Evolutionary conservation across 2,329 filamentous ascomycete species (phyloP).

Genomic region (Claviceps maximensis): DNA sequence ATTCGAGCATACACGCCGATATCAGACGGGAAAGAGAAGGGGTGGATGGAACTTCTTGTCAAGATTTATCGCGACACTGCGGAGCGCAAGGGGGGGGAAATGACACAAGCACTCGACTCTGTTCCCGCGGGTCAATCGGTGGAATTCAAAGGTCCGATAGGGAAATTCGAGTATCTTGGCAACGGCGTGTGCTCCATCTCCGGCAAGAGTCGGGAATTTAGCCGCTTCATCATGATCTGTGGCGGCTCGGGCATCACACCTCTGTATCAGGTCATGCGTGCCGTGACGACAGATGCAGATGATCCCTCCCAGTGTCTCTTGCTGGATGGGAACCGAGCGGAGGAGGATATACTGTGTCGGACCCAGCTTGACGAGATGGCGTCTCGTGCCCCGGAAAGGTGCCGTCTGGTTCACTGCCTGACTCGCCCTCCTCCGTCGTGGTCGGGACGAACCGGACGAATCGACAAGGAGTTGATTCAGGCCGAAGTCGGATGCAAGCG

Average conservation of each 20-base stretch:
- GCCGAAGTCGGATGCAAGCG: conserved; percentile 37
- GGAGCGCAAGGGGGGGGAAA: conserved; percentile 53
- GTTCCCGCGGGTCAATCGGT: conserved; percentile 60
- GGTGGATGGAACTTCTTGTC: conserved; percentile 60
- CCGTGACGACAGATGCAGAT: conserved; percentile 49
- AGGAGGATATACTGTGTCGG: conserved; percentile 73
- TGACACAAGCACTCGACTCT: conserved; percentile 67
- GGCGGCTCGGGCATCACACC: conserved; percentile 88
- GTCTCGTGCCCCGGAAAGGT: conserved; percentile 38
- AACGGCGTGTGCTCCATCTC: conserved; percentile 50
- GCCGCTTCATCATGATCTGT: conserved; percentile 72
- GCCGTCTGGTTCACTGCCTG: conserved; percentile 55
- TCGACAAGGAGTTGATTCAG: conserved; percentile 49
- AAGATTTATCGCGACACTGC: conserved; percentile 64
- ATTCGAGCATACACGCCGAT: conserved; percentile 83
- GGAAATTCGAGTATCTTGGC: conserved; percentile 70
- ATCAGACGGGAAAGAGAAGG: conserved; percentile 46
- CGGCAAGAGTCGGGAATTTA: conserved; percentile 41
- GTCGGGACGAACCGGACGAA: conserved; percentile 54
- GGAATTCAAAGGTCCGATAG: conserved; percentile 80
- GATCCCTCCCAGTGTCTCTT: conserved; percentile 59
- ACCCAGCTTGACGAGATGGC: conserved; percentile 56
- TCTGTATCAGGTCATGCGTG: conserved; percentile 69
- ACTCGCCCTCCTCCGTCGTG: conserved; percentile 50
- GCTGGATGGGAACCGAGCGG: conserved; percentile 62